A percentile compares a stretch with the other conserved stretches of the same genome.
Conservation (phyloP, 1,284 basidiomycete species). For the Boletus subluridellus region DNA sequence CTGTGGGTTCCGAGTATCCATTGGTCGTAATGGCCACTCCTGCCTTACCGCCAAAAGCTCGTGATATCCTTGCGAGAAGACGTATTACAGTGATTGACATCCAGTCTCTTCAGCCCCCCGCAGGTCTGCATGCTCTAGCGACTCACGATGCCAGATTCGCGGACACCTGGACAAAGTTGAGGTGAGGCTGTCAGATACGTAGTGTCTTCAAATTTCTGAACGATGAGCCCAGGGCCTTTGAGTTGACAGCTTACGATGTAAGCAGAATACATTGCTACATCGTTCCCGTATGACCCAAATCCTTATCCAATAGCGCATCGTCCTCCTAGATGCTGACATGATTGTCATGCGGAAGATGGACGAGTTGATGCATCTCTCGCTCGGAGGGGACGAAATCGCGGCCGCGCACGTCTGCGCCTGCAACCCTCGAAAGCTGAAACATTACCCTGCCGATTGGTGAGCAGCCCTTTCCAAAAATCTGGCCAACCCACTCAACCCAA, state of each 20-base stretch:
- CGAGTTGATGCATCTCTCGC: slow-evolving; percentile 74
- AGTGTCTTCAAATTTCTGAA: slow-evolving; percentile 1
- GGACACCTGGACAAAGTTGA: slow-evolving; percentile 90
- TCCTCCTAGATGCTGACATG: slow-evolving; percentile 92
- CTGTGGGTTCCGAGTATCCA: slow-evolving; percentile 68
- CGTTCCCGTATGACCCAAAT: not conserved
- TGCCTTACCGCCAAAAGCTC: slow-evolving; percentile 51
- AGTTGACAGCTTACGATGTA: slow-evolving; percentile 73
- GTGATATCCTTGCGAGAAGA: slow-evolving; percentile 51
- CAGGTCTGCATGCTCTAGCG: slow-evolving; percentile 48
- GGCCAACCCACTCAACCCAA: slow-evolving; percentile 6
- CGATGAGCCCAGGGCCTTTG: slow-evolving; percentile 61
- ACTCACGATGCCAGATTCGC: slow-evolving; percentile 64
- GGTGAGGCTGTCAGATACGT: slow-evolving; percentile 44
- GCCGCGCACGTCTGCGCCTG: slow-evolving; percentile 90
- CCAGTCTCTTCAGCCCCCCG: slow-evolving; percentile 55
- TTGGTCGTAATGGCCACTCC: slow-evolving; percentile 80
- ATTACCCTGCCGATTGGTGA: slow-evolving; percentile 91
- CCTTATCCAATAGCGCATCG: slow-evolving; percentile 55
- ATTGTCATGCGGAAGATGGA: slow-evolving; percentile 86
- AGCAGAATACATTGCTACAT: slow-evolving; percentile 18
- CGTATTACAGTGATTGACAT: slow-evolving; percentile 61
- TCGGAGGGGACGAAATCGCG: slow-evolving; percentile 73
- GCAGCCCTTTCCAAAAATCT: slow-evolving; percentile 19
- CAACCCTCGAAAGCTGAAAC: slow-evolving; percentile 79